A percentile compares a stretch with the other conserved stretches of the same genome.
phyloP scores from a whole-genome alignment of 202 grass and related monocot species.

The Setaria italica region DNA sequence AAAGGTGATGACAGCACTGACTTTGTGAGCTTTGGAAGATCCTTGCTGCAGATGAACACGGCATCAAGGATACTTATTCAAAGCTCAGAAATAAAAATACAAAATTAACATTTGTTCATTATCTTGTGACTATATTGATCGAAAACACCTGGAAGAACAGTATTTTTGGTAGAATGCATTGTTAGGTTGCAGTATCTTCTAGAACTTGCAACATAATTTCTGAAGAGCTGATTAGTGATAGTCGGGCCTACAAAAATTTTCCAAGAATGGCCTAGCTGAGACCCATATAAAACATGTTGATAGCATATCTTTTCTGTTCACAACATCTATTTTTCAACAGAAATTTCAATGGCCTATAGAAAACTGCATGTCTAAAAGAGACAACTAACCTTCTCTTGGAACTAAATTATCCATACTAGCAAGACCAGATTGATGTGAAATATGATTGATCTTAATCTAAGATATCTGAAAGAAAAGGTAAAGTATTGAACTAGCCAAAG shows the following conservation, averaged over 20 bases:
- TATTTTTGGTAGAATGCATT: not conserved
- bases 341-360: not conserved
- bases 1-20: conserved; percentile 28
- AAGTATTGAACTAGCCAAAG: not conserved
- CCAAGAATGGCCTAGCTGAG: not conserved
- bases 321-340: conserved; percentile 12
- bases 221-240: not conserved
- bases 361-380: not conserved
- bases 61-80: conserved; percentile 10
- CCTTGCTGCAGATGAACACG: not conserved
- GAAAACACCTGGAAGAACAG: not conserved
- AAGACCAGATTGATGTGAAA: conserved; percentile 14
- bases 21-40: conserved; percentile 29
- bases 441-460: conserved; percentile 23
- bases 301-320: conserved; percentile 5
- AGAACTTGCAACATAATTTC: not conserved
- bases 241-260: not conserved
- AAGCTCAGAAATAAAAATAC: conserved; percentile 28
- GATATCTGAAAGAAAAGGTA: not conserved
- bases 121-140: conserved; percentile 14
- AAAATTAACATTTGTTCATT: not conserved
- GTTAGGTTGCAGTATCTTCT: not conserved
- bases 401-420: not conserved
- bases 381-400: conserved; percentile 23
- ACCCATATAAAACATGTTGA: not conserved